Evolutionary conservation across 139 green algal species (phyloP), one percentile per base, ranked within the genome.

Genomic region (Chlamydomonas applanata): DNA sequence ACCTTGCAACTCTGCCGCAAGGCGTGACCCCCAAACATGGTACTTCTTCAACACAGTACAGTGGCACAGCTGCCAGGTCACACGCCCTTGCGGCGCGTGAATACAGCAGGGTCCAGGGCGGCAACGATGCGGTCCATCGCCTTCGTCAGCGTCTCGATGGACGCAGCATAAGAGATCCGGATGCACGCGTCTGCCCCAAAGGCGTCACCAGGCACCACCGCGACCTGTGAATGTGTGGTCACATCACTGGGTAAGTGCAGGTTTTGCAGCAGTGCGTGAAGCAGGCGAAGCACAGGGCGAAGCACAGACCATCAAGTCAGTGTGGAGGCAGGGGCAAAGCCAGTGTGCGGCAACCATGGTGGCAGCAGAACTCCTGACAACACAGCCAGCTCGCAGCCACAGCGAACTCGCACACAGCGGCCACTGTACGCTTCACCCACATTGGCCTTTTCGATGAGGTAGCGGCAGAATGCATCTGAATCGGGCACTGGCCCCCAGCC

Each of bases 111-210:
- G 40, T 85, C 79, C 54, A 99, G 77, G 0, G 93, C 87, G 0
- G 46, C 53, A 24, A 83, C 78, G 1, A 99, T 86, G 32, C 95
- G 65, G 73, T 91, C 74, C 56, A 98, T 69, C 7, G 93, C 95
- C 45, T 92, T 76, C 40, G 86, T 72, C 53, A 99, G 79, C 1
- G 82, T 91, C 3, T 89, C 87, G 83, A 97, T 72, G 11, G 84
- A 91, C 0, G 94, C 91, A 22, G 96, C 96, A 74, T 98, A 99
- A 2, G 90, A 97, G 53, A 99, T 93, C 20, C 96, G 90, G 13
- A 99, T 82, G 75, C 90, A 97, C 46, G 82, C 62, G 36, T 93
- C 89, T 3, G 86, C 86, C 22, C 96, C 96, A 86, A 99, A 99
- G 1, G 96, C 96, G 61, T 97, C 90, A 0, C 96, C 96, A 1